phyloP scores from a whole-genome alignment of 192 early-diverging fungal genomes.

The Coemansia sp. region DNA sequence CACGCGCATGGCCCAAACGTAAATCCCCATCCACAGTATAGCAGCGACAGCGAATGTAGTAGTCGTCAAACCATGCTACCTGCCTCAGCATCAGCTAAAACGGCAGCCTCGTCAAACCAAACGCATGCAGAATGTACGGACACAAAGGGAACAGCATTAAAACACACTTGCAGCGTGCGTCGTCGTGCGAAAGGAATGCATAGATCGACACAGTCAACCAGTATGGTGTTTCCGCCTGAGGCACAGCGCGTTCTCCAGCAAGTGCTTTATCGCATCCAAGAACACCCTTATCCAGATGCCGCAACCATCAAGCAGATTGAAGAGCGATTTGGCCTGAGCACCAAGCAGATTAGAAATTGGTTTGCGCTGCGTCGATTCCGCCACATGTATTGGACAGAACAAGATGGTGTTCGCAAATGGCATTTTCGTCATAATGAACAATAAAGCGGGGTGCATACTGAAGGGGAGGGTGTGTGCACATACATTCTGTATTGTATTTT shows the following conservation, averaged over 20 bases:
- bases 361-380: conserved; percentile 42
- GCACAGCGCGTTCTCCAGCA: conserved; percentile 18
- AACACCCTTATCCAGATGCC: conserved; percentile 29
- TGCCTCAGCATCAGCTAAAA: neutral
- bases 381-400: conserved; percentile 16
- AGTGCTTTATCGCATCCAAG: conserved; percentile 19
- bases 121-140: neutral
- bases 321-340: conserved; percentile 12
- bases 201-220: neutral
- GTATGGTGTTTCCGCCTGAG: conserved; percentile 21
- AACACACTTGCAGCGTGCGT: neutral
- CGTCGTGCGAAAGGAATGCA: neutral
- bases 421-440: conserved; percentile 19
- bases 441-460: neutral
- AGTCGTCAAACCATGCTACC: neutral
- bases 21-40: conserved; percentile 4
- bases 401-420: conserved; percentile 22
- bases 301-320: conserved; percentile 15
- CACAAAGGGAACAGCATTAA: neutral
- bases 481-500: conserved; percentile 11
- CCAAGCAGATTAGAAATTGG: conserved; percentile 46
- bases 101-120: neutral
- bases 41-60: neutral
- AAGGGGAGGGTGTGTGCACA: neutral
- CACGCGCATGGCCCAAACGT: conserved; percentile 4